A percentile compares a stretch with the other conserved stretches of the same genome.
Evolutionary conservation across 306 rosid genomes (phyloP).

Genomic region (Gynostemma pentaphyllum): DNA sequence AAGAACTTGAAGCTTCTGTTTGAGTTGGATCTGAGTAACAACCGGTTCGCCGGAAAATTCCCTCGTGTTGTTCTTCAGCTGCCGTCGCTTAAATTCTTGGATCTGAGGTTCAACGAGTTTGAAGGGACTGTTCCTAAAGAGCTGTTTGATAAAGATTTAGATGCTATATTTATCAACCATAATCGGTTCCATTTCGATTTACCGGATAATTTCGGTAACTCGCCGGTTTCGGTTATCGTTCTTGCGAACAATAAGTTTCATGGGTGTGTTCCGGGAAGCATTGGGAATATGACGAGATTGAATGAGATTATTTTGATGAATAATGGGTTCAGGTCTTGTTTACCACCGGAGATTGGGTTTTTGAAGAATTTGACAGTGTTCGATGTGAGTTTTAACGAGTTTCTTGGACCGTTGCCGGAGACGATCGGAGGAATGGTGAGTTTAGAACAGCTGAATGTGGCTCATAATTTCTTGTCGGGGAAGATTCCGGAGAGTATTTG

Average conservation of each 20-base stretch:
- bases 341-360: constrained; percentile 65
- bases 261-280: constrained; percentile 75
- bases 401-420: constrained; percentile 63
- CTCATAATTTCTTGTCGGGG: constrained; percentile 79
- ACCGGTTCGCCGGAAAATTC: constrained; percentile 79
- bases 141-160: constrained; percentile 80
- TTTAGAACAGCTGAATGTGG: constrained; percentile 80
- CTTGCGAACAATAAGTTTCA: constrained; percentile 80
- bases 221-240: constrained; percentile 92
- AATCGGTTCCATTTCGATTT: constrained; percentile 61
- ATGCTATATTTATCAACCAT: constrained; percentile 78
- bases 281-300: constrained; percentile 71
- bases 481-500: constrained; percentile 62
- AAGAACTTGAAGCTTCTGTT: constrained; percentile 36
- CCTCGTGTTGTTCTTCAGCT: constrained; percentile 61
- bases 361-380: constrained; percentile 75
- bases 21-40: constrained; percentile 86
- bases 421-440: constrained; percentile 42
- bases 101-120: constrained; percentile 94
- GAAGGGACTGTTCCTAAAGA: constrained; percentile 82
- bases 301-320: constrained; percentile 77
- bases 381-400: constrained; percentile 72
- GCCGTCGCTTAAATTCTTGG: constrained; percentile 68
- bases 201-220: constrained; percentile 83
- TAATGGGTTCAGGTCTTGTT: constrained; percentile 61